A percentile compares a stretch with the other conserved stretches of the same genome.
Evolutionary conservation across 495 filamentous ascomycete species (phyloP).

Genomic region (Aspergillus funiculosus): DNA sequence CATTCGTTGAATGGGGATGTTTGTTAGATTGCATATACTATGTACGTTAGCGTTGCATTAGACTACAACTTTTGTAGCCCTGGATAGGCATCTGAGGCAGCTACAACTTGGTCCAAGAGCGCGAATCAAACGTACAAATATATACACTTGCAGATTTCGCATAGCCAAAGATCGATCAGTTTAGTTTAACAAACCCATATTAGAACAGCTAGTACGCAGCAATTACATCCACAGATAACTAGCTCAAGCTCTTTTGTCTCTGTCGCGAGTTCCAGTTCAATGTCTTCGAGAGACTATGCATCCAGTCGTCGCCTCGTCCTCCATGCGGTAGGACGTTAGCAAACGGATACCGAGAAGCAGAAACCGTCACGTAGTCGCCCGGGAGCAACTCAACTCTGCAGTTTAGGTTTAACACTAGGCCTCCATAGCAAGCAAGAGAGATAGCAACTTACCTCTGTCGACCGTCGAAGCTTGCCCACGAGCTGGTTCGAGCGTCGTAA

Average conservation of each 20-base stretch:
- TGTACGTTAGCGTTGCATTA: no score
- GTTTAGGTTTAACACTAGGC: conserved; percentile 10
- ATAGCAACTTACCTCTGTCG: conserved; percentile 57
- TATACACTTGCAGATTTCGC: no score
- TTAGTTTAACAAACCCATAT: conserved; percentile 8
- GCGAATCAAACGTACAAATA: no score
- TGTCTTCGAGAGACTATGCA: conserved; percentile 83
- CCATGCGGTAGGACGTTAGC: conserved; percentile 77
- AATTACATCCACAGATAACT: not conserved
- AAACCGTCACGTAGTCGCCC: conserved; percentile 94
- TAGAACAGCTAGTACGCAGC: not conserved
- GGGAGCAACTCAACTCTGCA: conserved; percentile 69
- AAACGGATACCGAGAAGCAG: conserved; percentile 87
- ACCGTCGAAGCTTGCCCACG: conserved; percentile 97
- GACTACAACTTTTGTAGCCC: no score
- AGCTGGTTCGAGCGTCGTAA: conserved; percentile 79
- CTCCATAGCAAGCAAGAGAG: not conserved
- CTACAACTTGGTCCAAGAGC: no score
- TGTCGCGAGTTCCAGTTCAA: conserved; percentile 88
- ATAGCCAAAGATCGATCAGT: no score
- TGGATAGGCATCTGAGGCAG: no score
- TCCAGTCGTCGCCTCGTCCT: conserved; percentile 79
- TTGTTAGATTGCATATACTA: no score
- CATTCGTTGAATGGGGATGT: no score
- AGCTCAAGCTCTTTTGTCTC: conserved; percentile 57